Evolutionary conservation across 257 asterid genomes (phyloP), one percentile per base, ranked within the genome.

Genomic region (Solanum clarkiae): DNA sequence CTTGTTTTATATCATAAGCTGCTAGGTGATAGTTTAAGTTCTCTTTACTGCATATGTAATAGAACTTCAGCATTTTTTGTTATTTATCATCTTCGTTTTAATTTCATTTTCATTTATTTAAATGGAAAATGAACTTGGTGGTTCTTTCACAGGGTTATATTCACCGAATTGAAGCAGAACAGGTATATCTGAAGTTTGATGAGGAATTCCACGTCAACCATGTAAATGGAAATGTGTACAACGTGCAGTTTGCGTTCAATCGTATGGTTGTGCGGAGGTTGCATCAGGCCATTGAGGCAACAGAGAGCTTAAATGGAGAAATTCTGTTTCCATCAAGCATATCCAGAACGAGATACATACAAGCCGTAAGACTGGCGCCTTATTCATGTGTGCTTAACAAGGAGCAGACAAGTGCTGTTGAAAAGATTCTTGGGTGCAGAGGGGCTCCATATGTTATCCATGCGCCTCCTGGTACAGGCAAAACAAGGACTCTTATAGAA

Each of bases 401-500:
- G 86, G 95, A 95, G 90, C 99, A 97, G 88, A 82, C 65, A 70
- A 75, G 69, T 36, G 97, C 98, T 1, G 57, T 97, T 36, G 90
- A 94, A 86, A 94, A 90, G 95, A 93, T 97, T 84, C 91, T 93
- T 79, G 90, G 97, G 63, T 91, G 96, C 88, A 84, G 97, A 74
- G 98, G 95, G 66, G 89, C 94, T 66, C 97, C 99, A 6, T 97
- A 92, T 84, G 86, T 97, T 84, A 92, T 97, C 87, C 94, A 97
- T 56, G 99, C 98, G 13, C 98, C 99, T 59, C 99, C 99, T 6
- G 99, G 99, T 74, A 97, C 99, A 1, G 99, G 99, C 16, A 97
- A 97, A 89, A 94, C 99, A 3, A 89, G 84, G 93, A 94, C 98
- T 62, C 89, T 97, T 10, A 86, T 95, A 17, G 98, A 97, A 92